These are phyloP conservation scores for Coemansia reversa DNA, from an alignment of 192 early-diverging fungal species.

Conservation along the genomic window DNA sequence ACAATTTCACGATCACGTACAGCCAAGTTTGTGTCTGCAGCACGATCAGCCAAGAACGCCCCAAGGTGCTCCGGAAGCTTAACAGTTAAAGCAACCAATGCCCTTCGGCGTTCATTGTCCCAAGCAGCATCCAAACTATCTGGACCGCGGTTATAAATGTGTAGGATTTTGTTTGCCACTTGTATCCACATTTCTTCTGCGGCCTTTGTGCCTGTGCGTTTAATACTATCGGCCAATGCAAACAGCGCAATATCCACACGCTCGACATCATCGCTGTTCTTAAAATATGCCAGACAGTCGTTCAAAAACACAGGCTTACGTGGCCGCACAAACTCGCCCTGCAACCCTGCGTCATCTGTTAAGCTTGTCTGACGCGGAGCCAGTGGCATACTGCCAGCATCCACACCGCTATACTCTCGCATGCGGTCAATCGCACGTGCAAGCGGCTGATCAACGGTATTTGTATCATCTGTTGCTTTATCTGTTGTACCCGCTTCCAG, in stretches of 20 bases:
- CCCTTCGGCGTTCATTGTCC: conserved; percentile 24
- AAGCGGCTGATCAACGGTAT: conserved; percentile 1
- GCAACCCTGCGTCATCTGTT: conserved; percentile 13
- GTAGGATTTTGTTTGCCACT: conserved; percentile 30
- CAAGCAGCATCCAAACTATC: conserved; percentile 34
- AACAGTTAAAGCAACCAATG: conserved; percentile 33
- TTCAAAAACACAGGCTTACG: conserved; percentile 41
- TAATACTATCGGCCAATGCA: conserved; percentile 32
- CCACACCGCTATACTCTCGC: conserved; percentile 12
- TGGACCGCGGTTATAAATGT: conserved; percentile 41
- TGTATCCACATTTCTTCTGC: conserved; percentile 38
- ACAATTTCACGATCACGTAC: conserved; percentile 42
- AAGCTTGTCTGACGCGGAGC: conserved; percentile 36
- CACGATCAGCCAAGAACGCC: conserved; percentile 42
- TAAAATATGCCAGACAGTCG: conserved; percentile 41
- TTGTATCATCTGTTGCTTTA: not conserved
- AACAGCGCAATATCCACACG: conserved; percentile 26
- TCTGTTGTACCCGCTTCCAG: not conserved
- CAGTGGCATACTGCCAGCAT: not conserved
- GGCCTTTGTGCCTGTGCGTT: conserved; percentile 23
- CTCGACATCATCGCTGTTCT: conserved; percentile 17
- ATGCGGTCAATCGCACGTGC: conserved; percentile 13
- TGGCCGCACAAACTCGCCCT: conserved; percentile 36
- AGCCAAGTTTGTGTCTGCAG: conserved; percentile 45
- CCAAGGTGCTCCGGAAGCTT: conserved; percentile 27